Evolutionary conservation across 2,329 filamentous ascomycete genomes (phyloP), one percentile per base, ranked within the genome.

Genomic region (Aspergillus udagawae): DNA sequence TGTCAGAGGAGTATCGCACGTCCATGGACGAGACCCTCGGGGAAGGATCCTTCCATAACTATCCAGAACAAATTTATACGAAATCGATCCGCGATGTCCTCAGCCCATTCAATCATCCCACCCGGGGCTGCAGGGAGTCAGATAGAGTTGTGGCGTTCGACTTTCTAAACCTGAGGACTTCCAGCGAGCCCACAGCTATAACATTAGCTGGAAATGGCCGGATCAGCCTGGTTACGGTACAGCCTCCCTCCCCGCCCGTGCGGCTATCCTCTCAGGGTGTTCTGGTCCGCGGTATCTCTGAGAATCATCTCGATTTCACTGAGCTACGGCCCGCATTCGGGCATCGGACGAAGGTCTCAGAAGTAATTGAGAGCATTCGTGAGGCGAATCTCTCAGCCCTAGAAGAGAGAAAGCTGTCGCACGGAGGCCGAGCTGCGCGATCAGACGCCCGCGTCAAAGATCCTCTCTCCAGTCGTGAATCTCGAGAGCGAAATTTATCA

Each of bases 111-210:
- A 76, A 81, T 56, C 75, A 80, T 51, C 72, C 75, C 12, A 67
- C 73, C 17, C 72, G 77, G 32, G 73, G 73, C 0, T 73, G 74
- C 45, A 70, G 74, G n/a, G 77, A 80, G 41, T 77, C 78, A 17
- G 70, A 77, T 28, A 76, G 80, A 20, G 72, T 85, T 20, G 80
- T 86, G 17, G 82, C 83, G 0, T 87, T 86, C 63, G 85, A 87
- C 62, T 87, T 85, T 69, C 76, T 85, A 56, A 79, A 79, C 49
- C 68, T 78, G 47, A 76, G 74, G 38, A 72, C 72, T 14, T 74
- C 75, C 4, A 70, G 73, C n/a, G 79, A 80, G 44, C 79, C 83
- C 45, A 79, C 77, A 59, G 76, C 82, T 27, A 70, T 87, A 52
- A 78, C 79, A 2, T 70, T 87, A 3, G 74, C 80, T 51, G 78